phyloP scores from a whole-genome alignment of 2,329 filamentous ascomycete species.

The Phialophora tarda region DNA sequence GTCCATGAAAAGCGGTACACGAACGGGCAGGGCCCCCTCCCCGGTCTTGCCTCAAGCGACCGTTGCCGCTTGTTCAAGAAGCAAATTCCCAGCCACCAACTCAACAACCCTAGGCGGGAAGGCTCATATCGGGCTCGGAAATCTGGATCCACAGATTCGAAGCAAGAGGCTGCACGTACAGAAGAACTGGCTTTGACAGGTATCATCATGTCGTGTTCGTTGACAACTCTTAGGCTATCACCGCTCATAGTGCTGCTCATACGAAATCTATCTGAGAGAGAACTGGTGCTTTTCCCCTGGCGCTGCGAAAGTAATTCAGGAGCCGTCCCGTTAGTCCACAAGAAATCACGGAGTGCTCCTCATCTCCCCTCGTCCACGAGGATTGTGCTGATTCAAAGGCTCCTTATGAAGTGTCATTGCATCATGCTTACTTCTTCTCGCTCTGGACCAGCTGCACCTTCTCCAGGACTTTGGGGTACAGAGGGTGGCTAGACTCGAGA shows the following conservation, averaged over 20 bases:
- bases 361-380: background rate
- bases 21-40: background rate
- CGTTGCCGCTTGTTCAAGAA: background rate
- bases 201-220: background rate
- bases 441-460: slow-evolving; percentile 82
- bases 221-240: background rate
- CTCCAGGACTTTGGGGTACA: slow-evolving; percentile 75
- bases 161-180: background rate
- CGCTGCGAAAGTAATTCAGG: background rate
- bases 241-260: background rate
- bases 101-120: background rate
- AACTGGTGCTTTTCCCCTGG: background rate
- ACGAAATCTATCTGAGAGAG: slow-evolving; percentile 4
- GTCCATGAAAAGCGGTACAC: background rate
- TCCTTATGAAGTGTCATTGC: background rate
- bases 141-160: background rate
- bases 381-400: background rate
- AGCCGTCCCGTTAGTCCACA: background rate
- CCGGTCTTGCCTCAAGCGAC: background rate
- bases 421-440: slow-evolving; percentile 46
- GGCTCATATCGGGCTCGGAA: background rate
- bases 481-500: slow-evolving; percentile 74
- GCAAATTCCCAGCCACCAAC: background rate
- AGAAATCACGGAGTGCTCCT: background rate
- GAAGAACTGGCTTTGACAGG: background rate